phyloP scores from a whole-genome alignment of 768 basidiomycete species.

The Lactifluus piperatus region DNA sequence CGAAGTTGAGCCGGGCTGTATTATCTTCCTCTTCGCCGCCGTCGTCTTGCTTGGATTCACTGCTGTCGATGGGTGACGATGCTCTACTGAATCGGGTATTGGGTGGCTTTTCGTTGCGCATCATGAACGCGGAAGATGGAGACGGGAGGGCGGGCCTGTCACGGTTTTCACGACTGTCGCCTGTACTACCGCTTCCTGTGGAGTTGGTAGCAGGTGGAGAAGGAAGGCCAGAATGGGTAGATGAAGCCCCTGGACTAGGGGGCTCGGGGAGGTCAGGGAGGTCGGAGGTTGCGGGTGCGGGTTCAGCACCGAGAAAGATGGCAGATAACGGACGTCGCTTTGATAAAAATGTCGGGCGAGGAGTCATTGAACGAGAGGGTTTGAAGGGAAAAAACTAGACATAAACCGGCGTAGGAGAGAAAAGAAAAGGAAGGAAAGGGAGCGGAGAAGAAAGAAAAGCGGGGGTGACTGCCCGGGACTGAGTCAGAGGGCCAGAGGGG shows the following conservation, averaged over 20 bases:
- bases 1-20: constrained; percentile 40
- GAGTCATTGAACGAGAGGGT: constrained; percentile 34
- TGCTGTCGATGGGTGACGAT: constrained; percentile 30
- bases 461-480: not conserved
- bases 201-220: constrained; percentile 84
- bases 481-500: not conserved
- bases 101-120: constrained; percentile 32
- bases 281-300: constrained; percentile 27
- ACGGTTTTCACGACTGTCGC: constrained; percentile 31
- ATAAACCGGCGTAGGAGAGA: constrained; percentile 10
- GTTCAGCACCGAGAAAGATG: constrained; percentile 42
- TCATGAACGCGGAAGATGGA: constrained; percentile 27
- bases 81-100: constrained; percentile 21
- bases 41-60: constrained; percentile 43
- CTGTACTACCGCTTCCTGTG: constrained; percentile 53
- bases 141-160: constrained; percentile 29
- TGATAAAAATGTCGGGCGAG: constrained; percentile 36
- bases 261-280: constrained; percentile 49
- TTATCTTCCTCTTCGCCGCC: constrained; percentile 51
- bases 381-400: constrained; percentile 12
- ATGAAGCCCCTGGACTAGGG: constrained; percentile 49
- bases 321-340: constrained; percentile 52
- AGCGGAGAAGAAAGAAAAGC: not conserved
- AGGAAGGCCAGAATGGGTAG: constrained; percentile 57
- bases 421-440: not conserved